A percentile compares a stretch with the other conserved stretches of the same genome.
Evolutionary conservation across 1,284 basidiomycete species (phyloP).

Genomic region (Megacollybia platyphylla): DNA sequence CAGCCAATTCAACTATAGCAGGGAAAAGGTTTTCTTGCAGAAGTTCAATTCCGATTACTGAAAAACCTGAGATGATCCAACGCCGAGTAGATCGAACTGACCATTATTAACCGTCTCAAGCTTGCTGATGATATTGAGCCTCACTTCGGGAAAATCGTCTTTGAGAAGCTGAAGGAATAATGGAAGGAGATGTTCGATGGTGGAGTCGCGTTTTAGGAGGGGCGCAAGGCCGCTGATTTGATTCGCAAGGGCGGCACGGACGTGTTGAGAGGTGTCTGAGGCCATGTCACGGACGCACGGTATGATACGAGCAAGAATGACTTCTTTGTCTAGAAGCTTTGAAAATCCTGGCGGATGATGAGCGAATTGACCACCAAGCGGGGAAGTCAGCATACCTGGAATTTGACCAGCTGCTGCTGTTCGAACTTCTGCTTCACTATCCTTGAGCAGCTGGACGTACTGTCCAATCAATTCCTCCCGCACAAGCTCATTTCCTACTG

Average conservation of each 20-base stretch:
- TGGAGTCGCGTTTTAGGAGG: slow-evolving; percentile 86
- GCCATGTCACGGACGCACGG: slow-evolving; percentile 96
- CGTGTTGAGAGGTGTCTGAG: slow-evolving; percentile 92
- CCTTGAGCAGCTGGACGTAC: slow-evolving; percentile 91
- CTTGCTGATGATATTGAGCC: slow-evolving; percentile 98
- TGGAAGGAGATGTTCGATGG: slow-evolving; percentile 94
- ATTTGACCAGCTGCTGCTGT: slow-evolving; percentile 95
- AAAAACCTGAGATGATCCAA: slow-evolving; percentile 4
- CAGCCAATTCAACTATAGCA: slow-evolving; percentile 95
- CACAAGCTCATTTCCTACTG: slow-evolving; percentile 84
- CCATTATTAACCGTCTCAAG: slow-evolving; percentile 93
- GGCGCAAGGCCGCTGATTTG: slow-evolving; percentile 98
- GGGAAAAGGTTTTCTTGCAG: slow-evolving; percentile 94
- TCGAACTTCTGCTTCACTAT: slow-evolving; percentile 97
- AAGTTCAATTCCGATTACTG: slow-evolving; percentile 95
- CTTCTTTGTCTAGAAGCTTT: slow-evolving; percentile 88
- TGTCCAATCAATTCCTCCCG: slow-evolving; percentile 91
- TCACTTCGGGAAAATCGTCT: slow-evolving; percentile 98
- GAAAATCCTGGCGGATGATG: slow-evolving; percentile 65
- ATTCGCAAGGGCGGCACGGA: slow-evolving; percentile 91
- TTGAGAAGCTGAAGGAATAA: slow-evolving; percentile 94
- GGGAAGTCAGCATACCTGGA: slow-evolving; percentile 53
- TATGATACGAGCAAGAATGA: slow-evolving; percentile 86
- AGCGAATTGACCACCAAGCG: neutral
- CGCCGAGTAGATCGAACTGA: slow-evolving; percentile 22